A percentile compares a stretch with the other conserved stretches of the same genome.
These are phyloP conservation scores for Roridomyces roridus DNA, from an alignment of 768 basidiomycete genomes.

Conservation along the genomic window DNA sequence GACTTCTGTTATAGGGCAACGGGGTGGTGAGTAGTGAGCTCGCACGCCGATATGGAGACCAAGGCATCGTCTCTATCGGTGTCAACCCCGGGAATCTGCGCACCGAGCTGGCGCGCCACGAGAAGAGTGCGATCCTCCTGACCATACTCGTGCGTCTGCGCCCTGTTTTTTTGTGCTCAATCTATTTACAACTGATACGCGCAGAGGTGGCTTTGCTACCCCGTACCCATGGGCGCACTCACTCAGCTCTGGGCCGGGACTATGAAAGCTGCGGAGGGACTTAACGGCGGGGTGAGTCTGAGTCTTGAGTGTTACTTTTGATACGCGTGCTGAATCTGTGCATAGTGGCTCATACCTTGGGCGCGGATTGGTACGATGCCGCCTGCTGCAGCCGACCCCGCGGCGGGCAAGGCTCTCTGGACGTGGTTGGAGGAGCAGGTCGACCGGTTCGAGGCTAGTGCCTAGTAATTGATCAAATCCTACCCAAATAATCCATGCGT, in stretches of 20 bases:
- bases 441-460: no score
- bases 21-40: constrained; percentile 52
- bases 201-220: constrained; percentile 30
- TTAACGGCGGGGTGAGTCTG: constrained; percentile 52
- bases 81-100: constrained; percentile 47
- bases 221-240: constrained; percentile 42
- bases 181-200: no score
- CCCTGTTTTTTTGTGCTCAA: background rate
- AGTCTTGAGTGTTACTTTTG: background rate
- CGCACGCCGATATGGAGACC: constrained; percentile 49
- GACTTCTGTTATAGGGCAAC: no score
- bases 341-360: constrained; percentile 28
- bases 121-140: background rate
- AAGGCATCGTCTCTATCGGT: constrained; percentile 51
- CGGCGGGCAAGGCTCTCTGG: constrained; percentile 2
- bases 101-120: background rate
- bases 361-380: constrained; percentile 20
- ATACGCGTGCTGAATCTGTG: no score
- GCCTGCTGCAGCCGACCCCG: background rate
- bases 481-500: no score
- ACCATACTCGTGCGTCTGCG: background rate
- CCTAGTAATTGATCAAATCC: no score
- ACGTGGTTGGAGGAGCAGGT: constrained; percentile 18
- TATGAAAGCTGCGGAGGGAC: constrained; percentile 39
- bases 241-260: constrained; percentile 52